Conservation (phyloP, 768 basidiomycete genomes). For the Arthromyces matolae region DNA sequence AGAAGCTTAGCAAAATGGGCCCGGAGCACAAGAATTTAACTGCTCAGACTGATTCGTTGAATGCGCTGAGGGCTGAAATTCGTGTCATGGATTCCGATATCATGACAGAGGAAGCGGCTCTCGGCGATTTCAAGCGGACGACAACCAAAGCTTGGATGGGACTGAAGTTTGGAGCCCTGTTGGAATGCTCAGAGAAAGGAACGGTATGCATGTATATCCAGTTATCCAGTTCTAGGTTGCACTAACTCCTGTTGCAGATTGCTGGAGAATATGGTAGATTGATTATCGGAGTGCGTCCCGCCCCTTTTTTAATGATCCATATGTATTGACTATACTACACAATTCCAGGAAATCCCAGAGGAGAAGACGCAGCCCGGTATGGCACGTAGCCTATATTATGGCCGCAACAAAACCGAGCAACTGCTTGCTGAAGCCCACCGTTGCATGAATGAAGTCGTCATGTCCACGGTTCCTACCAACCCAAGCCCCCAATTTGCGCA, state of each 20-base stretch:
- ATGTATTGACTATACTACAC: not conserved
- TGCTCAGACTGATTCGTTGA: conserved; percentile 69
- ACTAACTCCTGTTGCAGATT: conserved; percentile 33
- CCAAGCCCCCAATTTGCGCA: conserved; percentile 1
- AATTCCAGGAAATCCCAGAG: conserved; percentile 72
- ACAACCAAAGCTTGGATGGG: conserved; percentile 69
- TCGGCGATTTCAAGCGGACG: conserved; percentile 81
- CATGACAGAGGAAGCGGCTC: conserved; percentile 70
- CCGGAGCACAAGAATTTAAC: conserved; percentile 82
- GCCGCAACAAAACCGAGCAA: conserved; percentile 57
- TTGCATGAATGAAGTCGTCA: conserved; percentile 47
- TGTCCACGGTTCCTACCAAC: conserved; percentile 37
- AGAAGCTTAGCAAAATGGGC: conserved; percentile 86
- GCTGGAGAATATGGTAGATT: conserved; percentile 54
- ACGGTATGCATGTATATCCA: conserved; percentile 32
- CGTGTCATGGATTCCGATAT: conserved; percentile 77
- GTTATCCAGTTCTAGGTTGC: not conserved
- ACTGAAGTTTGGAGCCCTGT: conserved; percentile 82
- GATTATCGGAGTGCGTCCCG: conserved; percentile 37
- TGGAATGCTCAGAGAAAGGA: conserved; percentile 84
- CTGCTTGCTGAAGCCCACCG: conserved; percentile 62
- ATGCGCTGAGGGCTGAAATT: conserved; percentile 73
- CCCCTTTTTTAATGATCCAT: not conserved
- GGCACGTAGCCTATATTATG: conserved; percentile 67
- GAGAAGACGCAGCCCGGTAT: conserved; percentile 79